Base-by-base conservation (phyloP, 1,284 basidiomycete genomes). In the Ganoderma lucidum region DNA sequence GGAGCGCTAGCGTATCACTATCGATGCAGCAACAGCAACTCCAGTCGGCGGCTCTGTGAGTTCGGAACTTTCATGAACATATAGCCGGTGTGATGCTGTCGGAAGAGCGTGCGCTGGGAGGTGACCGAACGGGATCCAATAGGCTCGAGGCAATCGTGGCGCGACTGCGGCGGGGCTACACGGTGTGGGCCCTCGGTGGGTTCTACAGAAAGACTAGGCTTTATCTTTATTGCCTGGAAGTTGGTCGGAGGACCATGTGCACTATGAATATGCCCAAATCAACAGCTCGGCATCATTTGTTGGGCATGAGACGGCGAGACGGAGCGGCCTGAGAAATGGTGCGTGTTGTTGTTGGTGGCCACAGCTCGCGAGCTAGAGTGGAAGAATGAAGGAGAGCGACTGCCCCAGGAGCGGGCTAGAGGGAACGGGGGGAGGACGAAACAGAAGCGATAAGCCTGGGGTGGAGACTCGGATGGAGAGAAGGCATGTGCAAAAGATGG, bases 81-180 rank as follows among this genome's bases (percentile, higher is more conserved):
- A 30, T 56, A 56, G 30, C 56, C 56, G 56, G 56, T 35, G 53
- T 56, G 53, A 56, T 15, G 53, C 12, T 19, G 17, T 59, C 19
- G 17, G 35, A 59, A 35, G 56, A 35, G 2, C 56, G 56, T 59
- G 35, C 56, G 56, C 35, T 39, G 56, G 35, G 35, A 39, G 56
- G 35, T 59, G 17, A 39, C 56, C 56, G 15, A 32, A 39, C 56
- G 32, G 35, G 56, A 39, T 59, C 32, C 56, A 59, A 59, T 39
- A 59, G 35, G 56, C 56, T 39, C 56, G 56, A 59, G n/a, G 56
- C 19, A 37, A 37, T 35, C n/a, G 56, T 59, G 56, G 56, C 35
- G 19, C 35, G 56, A 59, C 56, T 59, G 35, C 56, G 56, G 56
- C 56, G 56, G 35, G 56, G 56, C 56, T n/a, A 59, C 56, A 59